phyloP scores from a whole-genome alignment of 495 filamentous ascomycete species.

The Chaetomidium leptoderma region DNA sequence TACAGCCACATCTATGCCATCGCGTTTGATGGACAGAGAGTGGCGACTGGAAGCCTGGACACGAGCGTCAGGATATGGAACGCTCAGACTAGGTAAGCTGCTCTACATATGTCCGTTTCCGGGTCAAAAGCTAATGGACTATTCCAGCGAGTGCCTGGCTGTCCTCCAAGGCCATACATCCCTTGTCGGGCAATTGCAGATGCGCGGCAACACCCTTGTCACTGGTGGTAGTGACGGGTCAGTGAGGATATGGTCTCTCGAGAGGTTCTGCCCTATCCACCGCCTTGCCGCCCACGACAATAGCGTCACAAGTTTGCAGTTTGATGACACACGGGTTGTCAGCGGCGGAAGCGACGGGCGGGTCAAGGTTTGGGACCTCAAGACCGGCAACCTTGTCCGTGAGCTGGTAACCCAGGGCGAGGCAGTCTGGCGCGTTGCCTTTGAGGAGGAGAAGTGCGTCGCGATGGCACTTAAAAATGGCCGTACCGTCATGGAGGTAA shows the following conservation, averaged over 20 bases:
- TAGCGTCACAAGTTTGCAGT: slow-evolving; percentile 93
- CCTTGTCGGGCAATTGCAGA: slow-evolving; percentile 93
- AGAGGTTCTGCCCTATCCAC: slow-evolving; percentile 84
- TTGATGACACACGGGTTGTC: slow-evolving; percentile 90
- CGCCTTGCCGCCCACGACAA: slow-evolving; percentile 97
- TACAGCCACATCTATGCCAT: slow-evolving; percentile 99
- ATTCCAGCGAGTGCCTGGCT: slow-evolving; percentile 67
- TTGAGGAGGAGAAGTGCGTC: slow-evolving; percentile 96
- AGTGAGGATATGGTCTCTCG: slow-evolving; percentile 90
- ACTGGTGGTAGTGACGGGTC: slow-evolving; percentile 95
- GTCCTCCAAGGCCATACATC: slow-evolving; percentile 96
- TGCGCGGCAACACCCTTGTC: slow-evolving; percentile 88
- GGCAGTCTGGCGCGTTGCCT: slow-evolving; percentile 95
- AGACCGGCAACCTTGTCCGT: slow-evolving; percentile 81
- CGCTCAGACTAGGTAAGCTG: slow-evolving; percentile 73
- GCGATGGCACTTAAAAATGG: slow-evolving; percentile 82
- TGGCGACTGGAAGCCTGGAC: slow-evolving; percentile 95
- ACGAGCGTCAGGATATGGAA: slow-evolving; percentile 98
- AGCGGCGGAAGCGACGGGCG: slow-evolving; percentile 93
- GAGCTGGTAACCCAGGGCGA: slow-evolving; percentile 88
- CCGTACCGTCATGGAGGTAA: slow-evolving; percentile 95
- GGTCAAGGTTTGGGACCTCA: slow-evolving; percentile 95
- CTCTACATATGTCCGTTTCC: background rate
- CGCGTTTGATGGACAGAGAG: slow-evolving; percentile 86
- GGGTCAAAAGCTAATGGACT: background rate